Conservation (phyloP, 2,329 filamentous ascomycete genomes). For the Plenodomus biglobosus region DNA sequence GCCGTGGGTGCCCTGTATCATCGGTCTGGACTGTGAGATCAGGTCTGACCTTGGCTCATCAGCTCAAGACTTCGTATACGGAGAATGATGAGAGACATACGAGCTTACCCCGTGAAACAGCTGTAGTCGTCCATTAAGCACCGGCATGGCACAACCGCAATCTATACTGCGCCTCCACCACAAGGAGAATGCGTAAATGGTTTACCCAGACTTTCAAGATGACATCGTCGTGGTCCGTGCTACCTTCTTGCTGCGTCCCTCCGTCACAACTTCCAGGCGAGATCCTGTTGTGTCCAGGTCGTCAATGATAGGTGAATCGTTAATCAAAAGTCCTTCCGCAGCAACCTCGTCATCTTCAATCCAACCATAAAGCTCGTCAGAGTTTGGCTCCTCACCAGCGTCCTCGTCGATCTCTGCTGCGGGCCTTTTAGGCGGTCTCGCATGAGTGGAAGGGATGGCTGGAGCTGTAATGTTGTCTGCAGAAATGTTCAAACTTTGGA, state of each 20-base stretch:
- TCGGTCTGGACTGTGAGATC: slow-evolving; percentile 21
- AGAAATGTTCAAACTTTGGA: slow-evolving; percentile 36
- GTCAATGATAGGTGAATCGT: slow-evolving; percentile 26
- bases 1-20: slow-evolving; percentile 16
- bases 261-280: slow-evolving; percentile 20
- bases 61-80: slow-evolving; percentile 9
- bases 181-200: not conserved
- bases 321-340: slow-evolving; percentile 44
- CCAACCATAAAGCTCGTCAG: slow-evolving; percentile 73
- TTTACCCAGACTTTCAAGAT: slow-evolving; percentile 7
- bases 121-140: slow-evolving; percentile 21
- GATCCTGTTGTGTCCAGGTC: slow-evolving; percentile 16
- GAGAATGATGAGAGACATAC: slow-evolving; percentile 11
- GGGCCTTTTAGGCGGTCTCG: slow-evolving; percentile 59
- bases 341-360: slow-evolving; percentile 61
- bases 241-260: slow-evolving; percentile 28
- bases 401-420: slow-evolving; percentile 60
- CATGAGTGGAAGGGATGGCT: slow-evolving; percentile 19
- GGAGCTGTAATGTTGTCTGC: slow-evolving; percentile 35
- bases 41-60: slow-evolving; percentile 12
- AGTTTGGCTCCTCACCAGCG: slow-evolving; percentile 61
- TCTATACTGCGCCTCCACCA: slow-evolving; percentile 1
- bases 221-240: slow-evolving; percentile 26
- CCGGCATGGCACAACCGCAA: slow-evolving; percentile 14
- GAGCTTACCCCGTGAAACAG: slow-evolving; percentile 18